Percentiles rank a stretch among this genome's conserved stretches.
phyloP scores from a whole-genome alignment of 352 stramenopile genomes.

The Globisporangium emineosum region DNA sequence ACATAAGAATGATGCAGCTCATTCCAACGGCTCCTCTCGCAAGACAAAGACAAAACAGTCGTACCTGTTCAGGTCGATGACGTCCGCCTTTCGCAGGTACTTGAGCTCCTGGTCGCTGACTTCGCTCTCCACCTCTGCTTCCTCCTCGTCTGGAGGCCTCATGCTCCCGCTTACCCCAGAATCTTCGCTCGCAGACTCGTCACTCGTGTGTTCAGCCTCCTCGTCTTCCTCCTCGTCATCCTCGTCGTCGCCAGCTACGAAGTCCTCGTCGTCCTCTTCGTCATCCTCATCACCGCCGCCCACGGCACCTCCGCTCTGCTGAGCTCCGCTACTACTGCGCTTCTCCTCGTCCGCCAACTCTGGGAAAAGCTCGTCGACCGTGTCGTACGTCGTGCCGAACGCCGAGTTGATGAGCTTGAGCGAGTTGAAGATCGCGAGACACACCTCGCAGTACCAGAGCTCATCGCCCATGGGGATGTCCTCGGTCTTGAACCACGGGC shows the following conservation, averaged over 20 bases:
- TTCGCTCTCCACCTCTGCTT: slow-evolving; percentile 26
- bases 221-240: slow-evolving; percentile 32
- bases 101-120: slow-evolving; percentile 36
- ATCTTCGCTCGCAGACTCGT: slow-evolving; percentile 16
- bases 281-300: slow-evolving; percentile 11
- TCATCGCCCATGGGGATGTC: slow-evolving; percentile 65
- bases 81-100: slow-evolving; percentile 46
- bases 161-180: background rate
- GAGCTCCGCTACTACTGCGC: too few species aligned
- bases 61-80: slow-evolving; percentile 51
- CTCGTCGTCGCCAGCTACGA: slow-evolving; percentile 35
- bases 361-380: slow-evolving; percentile 37
- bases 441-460: slow-evolving; percentile 82
- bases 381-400: slow-evolving; percentile 71
- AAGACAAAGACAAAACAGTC: background rate
- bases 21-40: too few species aligned
- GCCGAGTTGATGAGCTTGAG: slow-evolving; percentile 80
- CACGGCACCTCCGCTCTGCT: slow-evolving; percentile 9
- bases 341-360: slow-evolving; percentile 38
- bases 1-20: background rate
- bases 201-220: slow-evolving; percentile 16
- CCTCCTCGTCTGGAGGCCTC: slow-evolving; percentile 4
- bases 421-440: slow-evolving; percentile 70
- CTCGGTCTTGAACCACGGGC: slow-evolving; percentile 46
- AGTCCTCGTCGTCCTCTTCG: slow-evolving; percentile 52